These are phyloP conservation scores for Delphinella strobiligena DNA, from an alignment of 2,329 filamentous ascomycete species.

Conservation along the genomic window DNA sequence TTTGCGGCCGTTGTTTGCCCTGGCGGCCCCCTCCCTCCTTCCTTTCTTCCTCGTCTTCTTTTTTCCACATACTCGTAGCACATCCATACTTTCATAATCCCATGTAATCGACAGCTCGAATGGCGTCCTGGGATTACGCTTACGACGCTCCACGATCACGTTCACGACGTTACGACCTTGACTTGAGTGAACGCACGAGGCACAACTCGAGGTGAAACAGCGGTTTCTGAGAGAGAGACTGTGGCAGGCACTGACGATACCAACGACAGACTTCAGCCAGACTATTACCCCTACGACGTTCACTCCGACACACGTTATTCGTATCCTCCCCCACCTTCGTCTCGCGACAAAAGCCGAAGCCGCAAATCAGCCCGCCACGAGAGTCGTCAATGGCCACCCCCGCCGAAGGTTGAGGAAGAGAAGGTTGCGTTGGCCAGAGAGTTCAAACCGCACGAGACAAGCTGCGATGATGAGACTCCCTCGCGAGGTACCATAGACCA, in stretches of 20 bases:
- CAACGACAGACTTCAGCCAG: slow-evolving; percentile 10
- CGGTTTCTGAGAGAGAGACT: too few relatives aligned
- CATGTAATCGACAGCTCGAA: slow-evolving; percentile 5
- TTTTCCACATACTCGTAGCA: too few relatives aligned
- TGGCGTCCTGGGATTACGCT: slow-evolving; percentile 15
- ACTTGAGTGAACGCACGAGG: slow-evolving; percentile 10
- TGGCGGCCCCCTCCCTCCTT: not conserved
- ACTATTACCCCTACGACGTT: slow-evolving; percentile 18
- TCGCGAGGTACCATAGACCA: slow-evolving; percentile 57
- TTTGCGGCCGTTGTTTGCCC: slow-evolving; percentile 1
- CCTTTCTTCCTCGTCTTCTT: not conserved
- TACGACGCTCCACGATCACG: slow-evolving; percentile 11
- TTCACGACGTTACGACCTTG: slow-evolving; percentile 6
- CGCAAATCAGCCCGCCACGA: slow-evolving; percentile 12
- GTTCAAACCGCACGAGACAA: slow-evolving; percentile 28
- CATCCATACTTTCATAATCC: too few relatives aligned
- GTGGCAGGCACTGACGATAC: too few relatives aligned
- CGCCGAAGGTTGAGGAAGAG: slow-evolving; percentile 60
- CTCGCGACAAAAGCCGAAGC: slow-evolving; percentile 13
- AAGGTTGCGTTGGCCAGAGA: slow-evolving; percentile 50
- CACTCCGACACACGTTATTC: slow-evolving; percentile 15
- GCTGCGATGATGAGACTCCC: slow-evolving; percentile 41
- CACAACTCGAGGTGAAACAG: slow-evolving; percentile 12
- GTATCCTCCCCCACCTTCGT: slow-evolving; percentile 17
- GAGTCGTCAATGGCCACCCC: slow-evolving; percentile 40